phyloP scores from a whole-genome alignment of 164 flowering plant genomes.

The Annona squamosa region DNA sequence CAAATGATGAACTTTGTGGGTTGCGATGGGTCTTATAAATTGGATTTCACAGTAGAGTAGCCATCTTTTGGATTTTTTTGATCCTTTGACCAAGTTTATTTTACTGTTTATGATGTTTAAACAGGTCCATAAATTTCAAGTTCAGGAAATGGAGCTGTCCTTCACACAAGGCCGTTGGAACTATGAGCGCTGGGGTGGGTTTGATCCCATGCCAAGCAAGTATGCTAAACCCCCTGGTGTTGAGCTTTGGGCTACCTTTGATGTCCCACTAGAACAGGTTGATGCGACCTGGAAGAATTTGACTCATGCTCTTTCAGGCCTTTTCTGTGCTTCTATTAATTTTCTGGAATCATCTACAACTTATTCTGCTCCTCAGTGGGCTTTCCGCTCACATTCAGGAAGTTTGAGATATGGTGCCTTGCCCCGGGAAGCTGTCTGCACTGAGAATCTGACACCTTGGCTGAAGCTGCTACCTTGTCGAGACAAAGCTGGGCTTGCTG shows the following conservation, averaged over 20 bases:
- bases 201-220: conserved; percentile 68
- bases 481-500: conserved; percentile 87
- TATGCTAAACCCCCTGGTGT: conserved; percentile 98
- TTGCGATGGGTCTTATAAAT: too few relatives aligned
- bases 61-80: neutral
- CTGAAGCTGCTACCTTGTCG: conserved; percentile 96
- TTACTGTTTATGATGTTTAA: conserved; percentile 13
- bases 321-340: conserved; percentile 94
- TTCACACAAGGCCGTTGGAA: conserved; percentile 99
- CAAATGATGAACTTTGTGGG: too few relatives aligned
- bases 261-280: conserved; percentile 63
- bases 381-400: conserved; percentile 40
- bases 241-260: conserved; percentile 94
- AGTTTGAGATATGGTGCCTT: conserved; percentile 77
- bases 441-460: conserved; percentile 98
- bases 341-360: conserved; percentile 78
- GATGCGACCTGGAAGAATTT: conserved; percentile 89
- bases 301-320: conserved; percentile 91
- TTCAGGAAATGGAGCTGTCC: conserved; percentile 89
- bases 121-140: conserved; percentile 70
- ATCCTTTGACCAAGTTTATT: neutral
- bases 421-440: conserved; percentile 99
- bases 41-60: too few relatives aligned
- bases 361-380: conserved; percentile 75
- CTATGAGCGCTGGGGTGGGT: conserved; percentile 94